A percentile compares a stretch with the other conserved stretches of the same genome.
Conservation (phyloP, 257 asterid species). For the Solanum peruvianum region DNA sequence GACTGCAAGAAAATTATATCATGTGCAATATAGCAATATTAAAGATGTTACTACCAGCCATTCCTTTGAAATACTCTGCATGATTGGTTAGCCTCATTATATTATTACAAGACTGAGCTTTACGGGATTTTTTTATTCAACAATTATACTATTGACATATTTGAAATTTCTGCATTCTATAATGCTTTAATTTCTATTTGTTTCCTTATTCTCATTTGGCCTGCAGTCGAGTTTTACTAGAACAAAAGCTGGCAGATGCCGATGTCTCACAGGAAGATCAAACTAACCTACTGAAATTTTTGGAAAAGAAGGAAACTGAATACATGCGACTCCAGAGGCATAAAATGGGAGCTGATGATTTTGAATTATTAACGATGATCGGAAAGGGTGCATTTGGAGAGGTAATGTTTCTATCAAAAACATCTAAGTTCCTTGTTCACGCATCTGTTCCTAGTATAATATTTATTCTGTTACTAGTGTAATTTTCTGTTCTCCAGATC, state of each 20-base stretch:
- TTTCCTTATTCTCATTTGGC: constrained; percentile 6
- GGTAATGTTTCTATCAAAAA: constrained; percentile 28
- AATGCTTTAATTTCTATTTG: neutral
- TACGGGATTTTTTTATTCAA: neutral
- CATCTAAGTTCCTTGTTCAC: neutral
- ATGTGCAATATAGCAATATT: neutral
- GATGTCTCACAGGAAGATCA: constrained; percentile 98
- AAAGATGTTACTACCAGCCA: neutral
- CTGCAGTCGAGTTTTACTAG: constrained; percentile 75
- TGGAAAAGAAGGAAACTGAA: constrained; percentile 96
- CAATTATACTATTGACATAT: neutral
- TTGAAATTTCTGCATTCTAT: neutral
- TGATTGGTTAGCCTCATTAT: neutral
- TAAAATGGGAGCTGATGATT: constrained; percentile 91
- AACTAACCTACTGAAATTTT: constrained; percentile 63
- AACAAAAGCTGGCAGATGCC: constrained; percentile 92
- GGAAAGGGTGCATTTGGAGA: constrained; percentile 99
- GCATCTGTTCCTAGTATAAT: neutral
- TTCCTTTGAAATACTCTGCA: neutral
- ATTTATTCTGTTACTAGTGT: neutral
- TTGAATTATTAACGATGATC: constrained; percentile 88
- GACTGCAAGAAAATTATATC: neutral
- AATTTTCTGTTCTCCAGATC: neutral
- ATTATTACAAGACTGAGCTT: neutral
- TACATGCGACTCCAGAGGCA: constrained; percentile 97